Evolutionary conservation across 2,329 filamentous ascomycete species (phyloP).

Genomic region (Thielaviopsis euricoi): DNA sequence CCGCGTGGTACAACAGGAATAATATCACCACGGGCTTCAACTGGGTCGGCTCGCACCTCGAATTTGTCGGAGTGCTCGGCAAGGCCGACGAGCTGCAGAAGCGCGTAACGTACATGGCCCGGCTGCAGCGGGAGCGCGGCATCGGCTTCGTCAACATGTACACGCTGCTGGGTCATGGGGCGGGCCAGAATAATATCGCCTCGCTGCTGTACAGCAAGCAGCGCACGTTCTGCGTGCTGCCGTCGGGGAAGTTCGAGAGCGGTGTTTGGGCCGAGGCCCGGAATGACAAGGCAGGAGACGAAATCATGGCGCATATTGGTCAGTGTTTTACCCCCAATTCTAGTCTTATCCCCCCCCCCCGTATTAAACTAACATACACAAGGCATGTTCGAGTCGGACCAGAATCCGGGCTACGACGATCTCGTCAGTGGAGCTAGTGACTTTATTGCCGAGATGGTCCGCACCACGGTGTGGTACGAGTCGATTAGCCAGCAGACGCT

Average conservation of each 20-base stretch:
- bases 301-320: conserved; percentile 65
- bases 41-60: conserved; percentile 81
- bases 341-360: neutral
- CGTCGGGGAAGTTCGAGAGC: conserved; percentile 32
- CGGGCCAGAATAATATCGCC: conserved; percentile 23
- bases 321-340: conserved; percentile 20
- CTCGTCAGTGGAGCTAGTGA: conserved; percentile 50
- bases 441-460: conserved; percentile 47
- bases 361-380: neutral
- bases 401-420: conserved; percentile 56
- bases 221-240: conserved; percentile 79
- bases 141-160: conserved; percentile 79
- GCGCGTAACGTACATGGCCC: conserved; percentile 52
- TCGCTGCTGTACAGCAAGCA: conserved; percentile 15
- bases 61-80: conserved; percentile 81
- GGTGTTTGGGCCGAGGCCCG: conserved; percentile 52
- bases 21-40: conserved; percentile 58
- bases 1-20: conserved; percentile 73
- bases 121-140: conserved; percentile 44
- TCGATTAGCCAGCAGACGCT: conserved; percentile 24
- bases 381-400: conserved; percentile 57
- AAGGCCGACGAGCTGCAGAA: conserved; percentile 67
- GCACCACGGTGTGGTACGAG: conserved; percentile 48
- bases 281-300: conserved; percentile 66
- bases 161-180: conserved; percentile 60